Percentiles rank a stretch among this genome's conserved stretches.
These are phyloP conservation scores for Chlorella sp. DNA, from an alignment of 139 green algal species.

Conservation along the genomic window DNA sequence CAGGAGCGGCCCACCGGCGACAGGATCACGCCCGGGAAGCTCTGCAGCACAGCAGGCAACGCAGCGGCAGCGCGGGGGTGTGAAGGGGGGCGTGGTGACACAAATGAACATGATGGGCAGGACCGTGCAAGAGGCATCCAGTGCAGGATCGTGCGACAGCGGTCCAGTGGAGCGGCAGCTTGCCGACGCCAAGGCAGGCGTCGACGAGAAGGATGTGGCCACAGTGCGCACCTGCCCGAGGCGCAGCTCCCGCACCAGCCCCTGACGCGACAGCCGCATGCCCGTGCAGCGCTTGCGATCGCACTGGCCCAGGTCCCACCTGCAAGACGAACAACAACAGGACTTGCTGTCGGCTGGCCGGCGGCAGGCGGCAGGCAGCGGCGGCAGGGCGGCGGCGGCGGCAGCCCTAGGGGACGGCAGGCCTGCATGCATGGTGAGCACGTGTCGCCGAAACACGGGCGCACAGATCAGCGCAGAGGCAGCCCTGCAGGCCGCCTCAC, in stretches of 20 bases:
- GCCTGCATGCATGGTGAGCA: not conserved
- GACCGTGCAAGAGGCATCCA: not conserved
- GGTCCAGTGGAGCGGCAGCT: not conserved
- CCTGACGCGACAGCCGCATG: constrained; percentile 69
- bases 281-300: constrained; percentile 86
- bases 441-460: too few species aligned
- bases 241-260: constrained; percentile 78
- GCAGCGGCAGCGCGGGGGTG: too few species aligned
- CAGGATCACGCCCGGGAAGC: constrained; percentile 88
- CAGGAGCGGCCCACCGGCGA: constrained; percentile 67
- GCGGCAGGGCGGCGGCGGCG: too few species aligned
- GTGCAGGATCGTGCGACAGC: not conserved
- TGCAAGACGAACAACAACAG: not conserved
- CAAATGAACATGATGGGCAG: not conserved
- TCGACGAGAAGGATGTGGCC: too few species aligned
- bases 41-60: constrained; percentile 8
- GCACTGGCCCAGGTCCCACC: constrained; percentile 85
- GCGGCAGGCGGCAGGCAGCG: not conserved
- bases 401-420: not conserved
- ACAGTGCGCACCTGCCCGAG: constrained; percentile 58
- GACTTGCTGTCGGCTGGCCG: too few species aligned
- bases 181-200: not conserved
- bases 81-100: not conserved
- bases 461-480: too few species aligned
- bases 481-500: not conserved